These are phyloP conservation scores for Xylaria flabelliformis DNA, from an alignment of 495 filamentous ascomycete species.

Conservation along the genomic window DNA sequence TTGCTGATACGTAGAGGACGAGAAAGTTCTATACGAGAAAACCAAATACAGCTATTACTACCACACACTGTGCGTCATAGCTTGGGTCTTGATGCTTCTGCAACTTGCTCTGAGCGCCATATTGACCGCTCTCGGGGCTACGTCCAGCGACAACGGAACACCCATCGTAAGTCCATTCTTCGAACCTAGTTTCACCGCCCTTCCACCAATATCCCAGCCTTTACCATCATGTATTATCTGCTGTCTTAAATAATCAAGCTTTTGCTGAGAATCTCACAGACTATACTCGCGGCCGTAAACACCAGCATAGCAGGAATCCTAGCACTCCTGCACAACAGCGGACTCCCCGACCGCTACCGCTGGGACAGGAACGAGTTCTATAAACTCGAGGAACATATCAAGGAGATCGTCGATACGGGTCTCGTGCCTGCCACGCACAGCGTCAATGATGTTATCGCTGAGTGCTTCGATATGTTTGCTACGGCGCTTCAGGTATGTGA, in stretches of 20 bases:
- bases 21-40: constrained; percentile 43
- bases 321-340: constrained; percentile 58
- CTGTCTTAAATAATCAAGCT: too few relatives aligned
- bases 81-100: constrained; percentile 51
- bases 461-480: constrained; percentile 47
- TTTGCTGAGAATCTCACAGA: too few relatives aligned
- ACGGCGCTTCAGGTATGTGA: constrained; percentile 40
- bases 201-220: not conserved
- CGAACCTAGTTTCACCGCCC: not conserved
- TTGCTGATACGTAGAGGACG: not conserved
- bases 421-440: constrained; percentile 46
- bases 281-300: constrained; percentile 55
- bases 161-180: constrained; percentile 38
- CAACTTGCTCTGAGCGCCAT: constrained; percentile 54
- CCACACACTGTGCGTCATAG: constrained; percentile 41
- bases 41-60: constrained; percentile 48
- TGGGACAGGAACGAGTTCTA: constrained; percentile 53
- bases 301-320: constrained; percentile 56
- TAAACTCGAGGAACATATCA: constrained; percentile 54
- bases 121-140: constrained; percentile 52
- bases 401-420: constrained; percentile 53
- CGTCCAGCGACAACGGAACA: constrained; percentile 33
- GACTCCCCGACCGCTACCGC: constrained; percentile 55
- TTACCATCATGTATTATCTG: too few relatives aligned
- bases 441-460: constrained; percentile 48